phyloP scores from a whole-genome alignment of 345 rosid genomes.

The Linum usitatissimum region DNA sequence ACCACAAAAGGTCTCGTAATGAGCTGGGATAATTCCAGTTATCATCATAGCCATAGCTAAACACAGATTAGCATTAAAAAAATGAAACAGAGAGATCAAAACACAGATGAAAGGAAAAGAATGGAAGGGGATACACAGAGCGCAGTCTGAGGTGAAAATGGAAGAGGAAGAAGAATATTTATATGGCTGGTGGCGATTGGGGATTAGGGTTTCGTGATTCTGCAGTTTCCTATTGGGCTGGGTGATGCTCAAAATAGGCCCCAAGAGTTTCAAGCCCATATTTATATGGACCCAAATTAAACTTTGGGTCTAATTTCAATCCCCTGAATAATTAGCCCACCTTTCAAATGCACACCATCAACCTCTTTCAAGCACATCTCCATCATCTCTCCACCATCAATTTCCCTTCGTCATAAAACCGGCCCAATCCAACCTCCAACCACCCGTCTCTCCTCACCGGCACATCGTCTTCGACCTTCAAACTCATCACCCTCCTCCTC shows the following conservation, averaged over 20 bases:
- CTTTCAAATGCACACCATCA: slow-evolving; percentile 34
- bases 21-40: slow-evolving; percentile 1
- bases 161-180: too few species aligned
- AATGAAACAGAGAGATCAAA: background rate
- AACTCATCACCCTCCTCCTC: slow-evolving; percentile 1
- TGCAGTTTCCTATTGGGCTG: too few species aligned
- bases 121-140: too few species aligned
- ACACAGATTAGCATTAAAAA: background rate
- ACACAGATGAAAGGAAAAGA: background rate
- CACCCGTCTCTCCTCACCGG: slow-evolving; percentile 31
- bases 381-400: slow-evolving; percentile 14
- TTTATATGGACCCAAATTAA: background rate
- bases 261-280: background rate
- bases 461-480: slow-evolving; percentile 1
- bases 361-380: slow-evolving; percentile 30
- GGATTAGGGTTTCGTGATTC: too few species aligned
- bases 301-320: slow-evolving; percentile 30
- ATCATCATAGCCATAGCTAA: background rate
- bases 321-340: slow-evolving; percentile 41
- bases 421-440: slow-evolving; percentile 41
- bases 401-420: slow-evolving; percentile 21
- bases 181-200: too few species aligned
- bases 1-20: slow-evolving; percentile 5
- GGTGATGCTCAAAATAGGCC: too few species aligned
- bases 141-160: too few species aligned